These are phyloP conservation scores for Penicillium olsonii DNA, from an alignment of 2,329 filamentous ascomycete genomes.

Conservation along the genomic window DNA sequence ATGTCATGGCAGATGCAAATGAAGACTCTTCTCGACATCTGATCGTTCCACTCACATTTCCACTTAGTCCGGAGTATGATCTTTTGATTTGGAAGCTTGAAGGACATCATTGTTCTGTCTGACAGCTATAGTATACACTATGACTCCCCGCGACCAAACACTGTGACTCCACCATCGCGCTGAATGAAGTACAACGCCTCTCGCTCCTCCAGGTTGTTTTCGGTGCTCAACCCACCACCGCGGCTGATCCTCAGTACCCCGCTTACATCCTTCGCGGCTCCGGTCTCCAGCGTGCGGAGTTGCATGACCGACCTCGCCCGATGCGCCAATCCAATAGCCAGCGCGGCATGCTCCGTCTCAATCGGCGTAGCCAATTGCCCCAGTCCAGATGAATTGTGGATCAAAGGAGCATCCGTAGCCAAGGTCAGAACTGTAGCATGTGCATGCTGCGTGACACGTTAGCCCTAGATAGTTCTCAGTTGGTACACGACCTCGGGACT, in stretches of 20 bases:
- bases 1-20: conserved; percentile 39
- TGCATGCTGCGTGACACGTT: conserved; percentile 50
- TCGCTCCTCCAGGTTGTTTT: conserved; percentile 50
- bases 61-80: neutral
- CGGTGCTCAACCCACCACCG: conserved; percentile 48
- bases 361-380: conserved; percentile 60
- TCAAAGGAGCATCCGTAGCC: conserved; percentile 72
- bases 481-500: conserved; percentile 37
- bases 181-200: conserved; percentile 82
- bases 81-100: neutral
- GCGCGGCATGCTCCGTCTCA: conserved; percentile 70
- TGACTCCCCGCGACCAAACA: conserved; percentile 79
- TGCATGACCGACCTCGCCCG: conserved; percentile 71
- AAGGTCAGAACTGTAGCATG: conserved; percentile 68
- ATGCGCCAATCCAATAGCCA: conserved; percentile 73
- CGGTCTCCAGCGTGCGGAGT: conserved; percentile 77
- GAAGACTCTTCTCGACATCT: conserved; percentile 34
- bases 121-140: conserved; percentile 14
- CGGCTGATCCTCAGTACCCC: conserved; percentile 78
- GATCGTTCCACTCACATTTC: conserved; percentile 5
- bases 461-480: conserved; percentile 1
- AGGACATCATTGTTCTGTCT: conserved; percentile 1
- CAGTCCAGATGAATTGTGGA: conserved; percentile 48
- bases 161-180: conserved; percentile 74
- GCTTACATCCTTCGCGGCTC: conserved; percentile 86